Percentiles rank a stretch among this genome's conserved stretches.
Conservation (phyloP, 331 rosid species). For the Acacia pycnantha region DNA sequence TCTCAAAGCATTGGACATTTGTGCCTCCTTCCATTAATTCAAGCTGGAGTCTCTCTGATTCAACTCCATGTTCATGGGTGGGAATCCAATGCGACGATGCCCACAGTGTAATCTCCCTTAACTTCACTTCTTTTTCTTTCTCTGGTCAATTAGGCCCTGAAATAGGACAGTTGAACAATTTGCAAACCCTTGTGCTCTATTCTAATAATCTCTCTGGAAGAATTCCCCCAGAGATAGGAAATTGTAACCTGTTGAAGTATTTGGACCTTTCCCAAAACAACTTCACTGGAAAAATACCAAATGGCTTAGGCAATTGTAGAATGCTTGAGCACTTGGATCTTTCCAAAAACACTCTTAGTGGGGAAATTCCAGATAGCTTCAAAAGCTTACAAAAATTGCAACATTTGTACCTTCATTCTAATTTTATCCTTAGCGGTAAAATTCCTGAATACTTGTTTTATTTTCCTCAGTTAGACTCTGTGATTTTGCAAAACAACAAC, state of each 20-base stretch:
- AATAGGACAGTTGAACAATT: conserved; percentile 40
- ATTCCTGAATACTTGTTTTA: neutral
- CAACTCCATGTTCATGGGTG: conserved; percentile 66
- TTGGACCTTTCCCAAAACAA: conserved; percentile 40
- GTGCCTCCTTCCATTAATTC: conserved; percentile 40
- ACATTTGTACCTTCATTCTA: neutral
- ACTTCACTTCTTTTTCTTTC: conserved; percentile 39
- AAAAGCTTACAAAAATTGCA: neutral
- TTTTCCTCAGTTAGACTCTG: neutral
- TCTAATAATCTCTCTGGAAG: conserved; percentile 39
- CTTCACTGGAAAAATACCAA: neutral
- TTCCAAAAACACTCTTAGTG: conserved; percentile 39
- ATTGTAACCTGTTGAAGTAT: conserved; percentile 40
- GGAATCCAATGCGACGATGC: conserved; percentile 51
- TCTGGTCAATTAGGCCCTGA: conserved; percentile 54
- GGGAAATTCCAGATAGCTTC: conserved; percentile 43
- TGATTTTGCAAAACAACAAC: neutral
- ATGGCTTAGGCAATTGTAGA: conserved; percentile 30
- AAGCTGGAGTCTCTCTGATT: conserved; percentile 56
- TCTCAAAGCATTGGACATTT: conserved; percentile 41
- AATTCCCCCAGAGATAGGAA: conserved; percentile 35
- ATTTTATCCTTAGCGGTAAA: neutral
- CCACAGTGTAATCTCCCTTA: conserved; percentile 38
- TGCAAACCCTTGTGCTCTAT: conserved; percentile 39
- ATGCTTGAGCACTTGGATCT: conserved; percentile 39